phyloP scores from a whole-genome alignment of 1,139 yeast species.

The Protomyces pachydermus region DNA sequence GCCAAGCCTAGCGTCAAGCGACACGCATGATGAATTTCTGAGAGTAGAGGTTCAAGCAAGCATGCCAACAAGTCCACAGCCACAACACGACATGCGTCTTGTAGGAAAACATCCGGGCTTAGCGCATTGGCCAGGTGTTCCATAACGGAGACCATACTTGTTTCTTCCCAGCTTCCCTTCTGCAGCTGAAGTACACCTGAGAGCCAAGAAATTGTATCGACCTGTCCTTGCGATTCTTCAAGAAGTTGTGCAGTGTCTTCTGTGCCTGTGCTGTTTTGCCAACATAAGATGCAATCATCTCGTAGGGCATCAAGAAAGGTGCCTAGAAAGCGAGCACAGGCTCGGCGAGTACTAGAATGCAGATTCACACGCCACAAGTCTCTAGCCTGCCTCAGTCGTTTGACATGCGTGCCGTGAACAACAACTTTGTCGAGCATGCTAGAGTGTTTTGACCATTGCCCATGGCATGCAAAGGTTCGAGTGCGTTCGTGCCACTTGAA shows the following conservation, averaged over 20 bases:
- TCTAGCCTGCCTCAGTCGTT: neutral
- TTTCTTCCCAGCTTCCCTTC: too few species aligned
- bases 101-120: neutral
- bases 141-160: neutral
- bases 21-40: neutral
- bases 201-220: too few species aligned
- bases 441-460: neutral
- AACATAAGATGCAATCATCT: neutral
- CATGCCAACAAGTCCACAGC: neutral
- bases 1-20: neutral
- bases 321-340: neutral
- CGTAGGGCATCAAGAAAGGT: neutral
- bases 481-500: neutral
- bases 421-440: neutral
- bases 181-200: too few species aligned
- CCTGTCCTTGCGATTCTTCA: too few species aligned
- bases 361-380: neutral
- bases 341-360: neutral
- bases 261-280: neutral
- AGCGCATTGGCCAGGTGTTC: neutral
- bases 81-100: neutral
- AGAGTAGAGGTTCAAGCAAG: neutral
- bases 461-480: neutral
- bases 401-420: neutral
- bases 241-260: too few species aligned